Conservation (phyloP, 768 basidiomycete species). For the Lentinula boryana region DNA sequence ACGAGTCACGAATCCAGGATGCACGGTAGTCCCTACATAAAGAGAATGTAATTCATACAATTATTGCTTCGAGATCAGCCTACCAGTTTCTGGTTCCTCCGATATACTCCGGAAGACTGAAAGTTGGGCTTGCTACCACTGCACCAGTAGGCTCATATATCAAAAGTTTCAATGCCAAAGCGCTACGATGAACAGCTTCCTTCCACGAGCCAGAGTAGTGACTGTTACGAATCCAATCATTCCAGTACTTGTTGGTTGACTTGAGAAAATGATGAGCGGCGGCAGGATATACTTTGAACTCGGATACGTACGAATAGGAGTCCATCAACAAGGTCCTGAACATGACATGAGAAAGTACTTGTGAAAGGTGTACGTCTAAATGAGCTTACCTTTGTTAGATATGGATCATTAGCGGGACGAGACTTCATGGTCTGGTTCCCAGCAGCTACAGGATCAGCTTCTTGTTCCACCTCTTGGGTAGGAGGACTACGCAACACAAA, state of each 20-base stretch:
- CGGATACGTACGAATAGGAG: slow-evolving; percentile 46
- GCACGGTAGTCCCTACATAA: slow-evolving; percentile 22
- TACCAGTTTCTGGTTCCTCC: slow-evolving; percentile 89
- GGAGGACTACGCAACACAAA: slow-evolving; percentile 79
- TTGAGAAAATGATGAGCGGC: slow-evolving; percentile 15
- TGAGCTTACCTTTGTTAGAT: slow-evolving; percentile 50
- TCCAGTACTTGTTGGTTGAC: slow-evolving; percentile 83
- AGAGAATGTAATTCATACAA: not conserved
- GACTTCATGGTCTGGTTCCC: slow-evolving; percentile 25
- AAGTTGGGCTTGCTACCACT: slow-evolving; percentile 92
- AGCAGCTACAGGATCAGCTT: slow-evolving; percentile 8
- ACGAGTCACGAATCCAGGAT: slow-evolving; percentile 93
- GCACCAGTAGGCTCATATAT: slow-evolving; percentile 93
- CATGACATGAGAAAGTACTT: not conserved
- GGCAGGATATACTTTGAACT: not conserved
- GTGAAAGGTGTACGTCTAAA: not conserved
- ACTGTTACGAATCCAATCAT: slow-evolving; percentile 80
- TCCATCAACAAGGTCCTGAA: slow-evolving; percentile 48
- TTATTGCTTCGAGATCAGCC: slow-evolving; percentile 11
- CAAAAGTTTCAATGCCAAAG: slow-evolving; percentile 88
- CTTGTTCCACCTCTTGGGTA: slow-evolving; percentile 3
- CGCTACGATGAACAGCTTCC: slow-evolving; percentile 89
- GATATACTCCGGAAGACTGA: slow-evolving; percentile 88
- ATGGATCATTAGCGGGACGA: slow-evolving; percentile 63
- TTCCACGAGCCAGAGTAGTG: slow-evolving; percentile 89